phyloP scores from a whole-genome alignment of 75 land plant genomes.

The Ceratopteris richardii region DNA sequence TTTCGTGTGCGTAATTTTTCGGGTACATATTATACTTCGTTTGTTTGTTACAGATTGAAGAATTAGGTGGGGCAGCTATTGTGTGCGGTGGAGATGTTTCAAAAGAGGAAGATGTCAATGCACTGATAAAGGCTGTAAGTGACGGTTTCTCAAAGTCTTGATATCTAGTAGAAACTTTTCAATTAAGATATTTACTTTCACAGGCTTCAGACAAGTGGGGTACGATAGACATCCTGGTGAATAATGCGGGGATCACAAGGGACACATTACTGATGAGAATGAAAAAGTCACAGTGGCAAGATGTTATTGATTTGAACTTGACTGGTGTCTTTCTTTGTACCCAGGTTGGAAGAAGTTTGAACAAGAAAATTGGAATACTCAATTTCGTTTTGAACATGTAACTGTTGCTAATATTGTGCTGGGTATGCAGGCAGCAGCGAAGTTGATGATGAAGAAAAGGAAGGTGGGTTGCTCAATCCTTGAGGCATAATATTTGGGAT shows the following conservation, averaged over 20 bases:
- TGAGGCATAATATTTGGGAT: not conserved
- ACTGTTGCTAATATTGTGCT: not conserved
- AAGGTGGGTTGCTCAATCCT: constrained; percentile 62
- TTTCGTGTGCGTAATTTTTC: too few species aligned
- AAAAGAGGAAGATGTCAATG: constrained; percentile 78
- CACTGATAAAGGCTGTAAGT: constrained; percentile 78
- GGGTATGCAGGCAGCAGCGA: constrained; percentile 85
- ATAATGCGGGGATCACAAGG: constrained; percentile 94
- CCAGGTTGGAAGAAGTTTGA: constrained; percentile 44
- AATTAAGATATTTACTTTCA: constrained; percentile 7
- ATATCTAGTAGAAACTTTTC: not conserved
- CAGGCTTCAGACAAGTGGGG: constrained; percentile 94
- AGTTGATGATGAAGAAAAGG: constrained; percentile 95
- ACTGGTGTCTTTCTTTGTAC: constrained; percentile 94
- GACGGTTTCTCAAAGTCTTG: constrained; percentile 3
- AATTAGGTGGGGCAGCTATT: constrained; percentile 72
- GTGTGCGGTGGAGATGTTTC: constrained; percentile 89
- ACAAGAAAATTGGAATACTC: constrained; percentile 3
- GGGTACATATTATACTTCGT: too few species aligned
- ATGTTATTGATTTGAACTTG: constrained; percentile 89
- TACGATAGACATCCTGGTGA: constrained; percentile 75
- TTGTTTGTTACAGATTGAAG: constrained; percentile 65
- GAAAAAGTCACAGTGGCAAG: constrained; percentile 95
- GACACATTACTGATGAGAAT: constrained; percentile 94
- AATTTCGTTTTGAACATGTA: constrained; percentile 3